Evolutionary conservation across 2,329 filamentous ascomycete genomes (phyloP).

Genomic region (Beauveria asiatica): DNA sequence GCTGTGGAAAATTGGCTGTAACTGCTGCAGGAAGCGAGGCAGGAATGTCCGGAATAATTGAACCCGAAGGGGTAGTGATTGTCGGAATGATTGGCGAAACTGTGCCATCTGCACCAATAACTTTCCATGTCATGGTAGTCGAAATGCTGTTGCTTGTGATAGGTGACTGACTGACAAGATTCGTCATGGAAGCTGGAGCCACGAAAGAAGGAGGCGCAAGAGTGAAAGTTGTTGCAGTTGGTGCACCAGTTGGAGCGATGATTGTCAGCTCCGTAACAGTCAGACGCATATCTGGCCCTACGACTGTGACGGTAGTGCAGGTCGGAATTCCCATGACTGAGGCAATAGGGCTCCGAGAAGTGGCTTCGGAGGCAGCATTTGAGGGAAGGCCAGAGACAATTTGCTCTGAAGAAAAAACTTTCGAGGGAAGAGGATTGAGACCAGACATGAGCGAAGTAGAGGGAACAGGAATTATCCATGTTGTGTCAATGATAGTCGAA

Average conservation of each 20-base stretch:
- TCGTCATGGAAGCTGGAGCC: neutral
- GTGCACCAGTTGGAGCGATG: slow-evolving; percentile 14
- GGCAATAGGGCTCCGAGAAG: neutral
- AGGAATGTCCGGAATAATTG: neutral
- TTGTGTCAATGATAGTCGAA: slow-evolving; percentile 22
- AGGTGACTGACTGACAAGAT: slow-evolving; percentile 27
- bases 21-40: neutral
- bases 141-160: slow-evolving; percentile 5
- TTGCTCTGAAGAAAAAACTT: neutral
- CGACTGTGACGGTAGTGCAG: slow-evolving; percentile 22
- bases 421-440: neutral
- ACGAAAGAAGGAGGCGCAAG: slow-evolving; percentile 15
- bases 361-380: neutral
- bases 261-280: slow-evolving; percentile 25
- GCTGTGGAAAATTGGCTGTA: neutral
- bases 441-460: slow-evolving; percentile 11
- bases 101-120: slow-evolving; percentile 6
- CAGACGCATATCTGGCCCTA: slow-evolving; percentile 21
- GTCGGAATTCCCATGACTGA: slow-evolving; percentile 14
- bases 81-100: slow-evolving; percentile 5
- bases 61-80: neutral
- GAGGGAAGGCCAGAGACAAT: neutral
- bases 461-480: slow-evolving; percentile 17
- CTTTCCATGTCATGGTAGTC: slow-evolving; percentile 1
- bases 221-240: slow-evolving; percentile 8